Conservation (phyloP, 179 eudicot species). For the Camellia oleifera region DNA sequence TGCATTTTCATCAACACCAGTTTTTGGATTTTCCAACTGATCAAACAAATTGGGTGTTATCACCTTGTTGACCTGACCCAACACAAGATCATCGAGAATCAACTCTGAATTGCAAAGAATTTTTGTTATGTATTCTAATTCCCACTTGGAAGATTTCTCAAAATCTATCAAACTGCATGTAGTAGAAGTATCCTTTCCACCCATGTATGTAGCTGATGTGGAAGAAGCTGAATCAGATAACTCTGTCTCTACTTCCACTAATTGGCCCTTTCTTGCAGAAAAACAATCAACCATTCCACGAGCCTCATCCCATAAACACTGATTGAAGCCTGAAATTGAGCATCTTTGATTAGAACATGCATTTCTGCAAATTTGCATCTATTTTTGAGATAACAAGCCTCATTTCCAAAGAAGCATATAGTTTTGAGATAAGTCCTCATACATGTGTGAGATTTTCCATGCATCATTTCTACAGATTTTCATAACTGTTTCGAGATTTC, state of each 20-base stretch:
- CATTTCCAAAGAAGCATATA: not conserved
- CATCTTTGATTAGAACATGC: constrained; percentile 9
- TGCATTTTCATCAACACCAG: constrained; percentile 26
- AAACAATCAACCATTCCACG: constrained; percentile 35
- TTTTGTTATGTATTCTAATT: constrained; percentile 53
- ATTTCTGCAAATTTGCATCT: not conserved
- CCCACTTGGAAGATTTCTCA: constrained; percentile 45
- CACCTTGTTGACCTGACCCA: constrained; percentile 39
- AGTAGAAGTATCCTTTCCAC: constrained; percentile 22
- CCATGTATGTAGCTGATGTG: constrained; percentile 23
- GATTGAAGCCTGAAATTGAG: constrained; percentile 44
- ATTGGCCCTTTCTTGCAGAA: constrained; percentile 35
- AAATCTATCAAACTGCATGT: constrained; percentile 15
- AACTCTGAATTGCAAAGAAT: constrained; percentile 48
- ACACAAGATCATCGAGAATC: constrained; percentile 34
- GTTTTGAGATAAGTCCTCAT: not conserved
- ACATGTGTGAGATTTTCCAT: not conserved
- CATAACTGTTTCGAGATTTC: not conserved
- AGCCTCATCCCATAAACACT: constrained; percentile 34
- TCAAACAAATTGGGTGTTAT: constrained; percentile 58
- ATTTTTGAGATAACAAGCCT: not conserved
- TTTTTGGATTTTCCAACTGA: constrained; percentile 53
- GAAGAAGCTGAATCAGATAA: constrained; percentile 64
- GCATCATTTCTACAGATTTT: not conserved
- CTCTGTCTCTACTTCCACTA: constrained; percentile 49